Evolutionary conservation across 345 rosid species (phyloP), one percentile per base, ranked within the genome.

Genomic region (Linum usitatissimum): DNA sequence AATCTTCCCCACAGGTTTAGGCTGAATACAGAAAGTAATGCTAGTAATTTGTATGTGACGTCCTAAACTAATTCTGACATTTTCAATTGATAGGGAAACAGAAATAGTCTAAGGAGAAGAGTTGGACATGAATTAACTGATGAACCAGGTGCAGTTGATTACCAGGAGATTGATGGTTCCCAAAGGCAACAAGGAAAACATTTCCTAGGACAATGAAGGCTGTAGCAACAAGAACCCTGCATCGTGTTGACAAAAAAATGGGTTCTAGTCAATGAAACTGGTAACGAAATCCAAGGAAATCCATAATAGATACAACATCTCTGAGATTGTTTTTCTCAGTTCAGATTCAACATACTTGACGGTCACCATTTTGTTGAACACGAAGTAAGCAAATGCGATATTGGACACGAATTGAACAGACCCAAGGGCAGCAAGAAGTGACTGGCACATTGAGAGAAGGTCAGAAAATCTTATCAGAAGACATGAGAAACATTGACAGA

Each of bases 81-180:
- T 45, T 40, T 40, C 48, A 12, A 40, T 59, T 61, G 54, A 19
- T 1, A 30, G 40, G 55, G 28, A 51, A 49, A 31, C 18, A 74
- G 34, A 54, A 28, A n/a, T 31, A 6, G 53, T 20, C 20, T n/a
- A 39, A 14, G 57, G 28, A 56, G 13, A 23, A 14, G 18, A 57
- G 17, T 18, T 39, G 3, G 17, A 40, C 39, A 55, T 7, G 30
- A 17, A 21, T 9, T 30, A 31, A 18, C 30, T 31, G 56, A 30
- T 18, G 20, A 59, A 3, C 30, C 56, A 61, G 57, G 55, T n/a
- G 13, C 23, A 51, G 15, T n/a, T n/a, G 65, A 9, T n/a, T 84
- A 90, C 99, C 99, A 45, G 99, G 99, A 60, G 99, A 93, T 69
- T 93, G 97, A 39, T 93, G 99, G 72, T 93, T 93, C 69, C 99